Evolutionary conservation across 257 asterid species (phyloP).

Genomic region (Nicotiana tabacum): DNA sequence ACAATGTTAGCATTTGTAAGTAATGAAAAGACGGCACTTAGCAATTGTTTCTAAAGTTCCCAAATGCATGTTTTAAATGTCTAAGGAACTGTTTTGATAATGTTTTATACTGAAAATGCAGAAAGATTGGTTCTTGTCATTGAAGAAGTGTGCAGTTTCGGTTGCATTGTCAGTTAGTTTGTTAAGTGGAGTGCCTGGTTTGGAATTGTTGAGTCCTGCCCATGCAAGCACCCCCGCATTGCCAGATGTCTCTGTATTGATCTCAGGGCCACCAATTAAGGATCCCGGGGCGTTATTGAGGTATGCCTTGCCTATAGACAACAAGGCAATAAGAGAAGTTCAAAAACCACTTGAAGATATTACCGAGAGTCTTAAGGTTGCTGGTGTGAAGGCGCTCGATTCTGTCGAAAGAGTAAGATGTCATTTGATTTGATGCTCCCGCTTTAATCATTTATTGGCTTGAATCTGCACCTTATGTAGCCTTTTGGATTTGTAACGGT

Average conservation of each 20-base stretch:
- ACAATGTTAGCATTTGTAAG: background rate
- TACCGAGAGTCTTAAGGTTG: conserved; percentile 80
- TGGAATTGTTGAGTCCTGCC: conserved; percentile 46
- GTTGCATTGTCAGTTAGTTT: conserved; percentile 63
- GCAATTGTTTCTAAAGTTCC: background rate
- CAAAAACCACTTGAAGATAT: conserved; percentile 98
- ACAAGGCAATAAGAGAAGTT: conserved; percentile 92
- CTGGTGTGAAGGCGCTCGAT: conserved; percentile 82
- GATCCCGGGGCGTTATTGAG: conserved; percentile 92
- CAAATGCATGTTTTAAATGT: background rate
- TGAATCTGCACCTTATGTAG: background rate
- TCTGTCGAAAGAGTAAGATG: conserved; percentile 82
- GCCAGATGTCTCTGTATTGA: conserved; percentile 85
- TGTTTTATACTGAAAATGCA: conserved; percentile 28
- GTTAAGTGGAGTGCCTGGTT: conserved; percentile 50
- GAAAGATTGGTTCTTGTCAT: conserved; percentile 37
- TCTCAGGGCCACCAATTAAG: conserved; percentile 96
- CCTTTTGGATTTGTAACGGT: background rate
- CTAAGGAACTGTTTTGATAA: background rate
- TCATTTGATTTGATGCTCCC: background rate
- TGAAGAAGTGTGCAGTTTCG: conserved; percentile 67
- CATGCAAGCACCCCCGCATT: conserved; percentile 48
- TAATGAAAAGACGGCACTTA: background rate
- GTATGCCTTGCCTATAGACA: conserved; percentile 85
- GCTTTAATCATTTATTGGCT: background rate